Base-by-base conservation (phyloP, 2,329 filamentous ascomycete genomes). In the Sclerotinia spermophila region DNA sequence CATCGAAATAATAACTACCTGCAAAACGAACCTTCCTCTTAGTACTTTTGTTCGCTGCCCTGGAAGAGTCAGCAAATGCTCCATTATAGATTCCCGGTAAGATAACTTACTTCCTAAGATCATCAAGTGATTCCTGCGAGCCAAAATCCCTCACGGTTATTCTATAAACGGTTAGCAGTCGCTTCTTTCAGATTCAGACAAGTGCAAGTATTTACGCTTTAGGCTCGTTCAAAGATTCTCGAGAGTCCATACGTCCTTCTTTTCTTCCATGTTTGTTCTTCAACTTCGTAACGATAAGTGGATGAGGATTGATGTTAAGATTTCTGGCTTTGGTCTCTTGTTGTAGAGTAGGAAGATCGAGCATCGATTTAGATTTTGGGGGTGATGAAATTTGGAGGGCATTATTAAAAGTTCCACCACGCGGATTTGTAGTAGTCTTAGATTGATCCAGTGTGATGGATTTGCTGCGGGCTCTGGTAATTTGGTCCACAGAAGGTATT, bases 121-220 rank as follows among this genome's bases (percentile, higher is more conserved):
- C 27, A 45, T 62, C 17, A 27, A 62, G 27, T 2, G 59, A 30
- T 33, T 33, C 19, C 0, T 24, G 40, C 6, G 59, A 33, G 10
- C 19, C 17, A 19, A 24, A 21, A 24, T 44, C 13, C 27, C 17
- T 24, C 7, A 61, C 10, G 1, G 5, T 30, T 24, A 11, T 61
- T 5, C 40, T 33, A 44, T 8, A 11, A 1, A 24, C 5, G 24
- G 5, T 62, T 8, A 45, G 19, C 2, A 24, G 1, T 2, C 8
- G 0, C 10, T 5, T 45, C 10, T 45, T 33, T 24, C 30, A 6
- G 0, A 44, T 24, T 13, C 0, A 3, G 1, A 11, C 1, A n/a
- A 11, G 30, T 24, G 15, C 15, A 15, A 51, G 13, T 4, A 33
- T 21, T 62, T 33, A 45, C 59, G 3, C 40, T 45, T 13, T 19